Percentiles rank a stretch among this genome's conserved stretches.
phyloP scores from a whole-genome alignment of 2,329 filamentous ascomycete genomes.

The Botrytis tulipae region DNA sequence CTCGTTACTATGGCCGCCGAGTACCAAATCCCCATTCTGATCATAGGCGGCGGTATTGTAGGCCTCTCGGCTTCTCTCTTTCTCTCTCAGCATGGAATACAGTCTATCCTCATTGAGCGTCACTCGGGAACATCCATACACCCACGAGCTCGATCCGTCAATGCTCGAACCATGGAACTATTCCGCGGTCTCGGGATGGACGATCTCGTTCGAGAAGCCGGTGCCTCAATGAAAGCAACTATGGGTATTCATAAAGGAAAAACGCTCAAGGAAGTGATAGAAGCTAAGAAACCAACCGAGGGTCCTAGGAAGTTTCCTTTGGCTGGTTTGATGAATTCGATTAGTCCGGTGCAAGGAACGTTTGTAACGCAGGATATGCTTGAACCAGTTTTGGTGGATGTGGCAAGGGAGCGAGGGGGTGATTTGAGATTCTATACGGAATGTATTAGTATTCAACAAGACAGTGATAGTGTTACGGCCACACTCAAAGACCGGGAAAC shows the following conservation, averaged over 20 bases:
- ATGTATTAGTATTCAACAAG: constrained; percentile 31
- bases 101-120: constrained; percentile 42
- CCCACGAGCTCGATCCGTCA: constrained; percentile 42
- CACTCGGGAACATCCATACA: constrained; percentile 41
- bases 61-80: constrained; percentile 43
- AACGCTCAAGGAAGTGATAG: constrained; percentile 28
- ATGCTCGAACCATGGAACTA: constrained; percentile 42
- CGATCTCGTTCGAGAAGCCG: constrained; percentile 29
- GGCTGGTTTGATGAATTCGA: neutral
- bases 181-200: constrained; percentile 37
- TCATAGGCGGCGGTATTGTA: constrained; percentile 44
- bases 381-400: constrained; percentile 42
- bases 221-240: constrained; percentile 28
- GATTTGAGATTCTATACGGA: constrained; percentile 41
- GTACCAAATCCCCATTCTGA: constrained; percentile 35
- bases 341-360: constrained; percentile 32
- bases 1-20: neutral
- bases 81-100: constrained; percentile 38
- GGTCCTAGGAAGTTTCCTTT: constrained; percentile 27
- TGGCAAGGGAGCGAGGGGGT: constrained; percentile 38
- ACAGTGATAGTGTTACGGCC: constrained; percentile 34
- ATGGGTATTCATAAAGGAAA: constrained; percentile 27
- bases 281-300: constrained; percentile 28
- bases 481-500: constrained; percentile 28
- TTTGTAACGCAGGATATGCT: constrained; percentile 43